Base-by-base conservation (phyloP, 352 stramenopile species). In the Hyphochytrium catenoides region DNA sequence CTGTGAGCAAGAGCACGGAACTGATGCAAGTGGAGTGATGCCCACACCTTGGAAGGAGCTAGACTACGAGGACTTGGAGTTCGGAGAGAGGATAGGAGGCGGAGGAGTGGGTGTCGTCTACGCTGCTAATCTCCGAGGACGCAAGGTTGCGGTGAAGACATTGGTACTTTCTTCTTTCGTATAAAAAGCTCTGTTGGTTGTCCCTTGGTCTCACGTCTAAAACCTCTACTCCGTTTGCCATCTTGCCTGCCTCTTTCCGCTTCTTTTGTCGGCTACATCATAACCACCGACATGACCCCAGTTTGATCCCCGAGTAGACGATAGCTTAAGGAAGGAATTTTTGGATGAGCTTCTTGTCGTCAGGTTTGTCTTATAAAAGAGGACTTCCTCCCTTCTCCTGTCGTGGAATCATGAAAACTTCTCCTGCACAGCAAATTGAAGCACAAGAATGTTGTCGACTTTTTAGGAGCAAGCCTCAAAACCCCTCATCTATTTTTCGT, bases 321-420 rank as follows among this genome's bases (percentile, higher is more conserved):
- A 67, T 17, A 55, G 51, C 1, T 54, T 90, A 12, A 88, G 84
- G 45, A 52, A 81, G 34, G 77, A 91, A 42, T 92, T 84, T 41
- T 75, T 91, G 71, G 74, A 92, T 41, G 77, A 92, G 47, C 48
- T 92, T n/a, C 56, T 83, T 5, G 67, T 90, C 3, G 83, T 90
- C 60, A 79, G 61, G 56, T 77, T n/a, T 20, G 8, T 3, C 12
- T 14, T 28, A 3, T 28, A 0, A 3, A 30, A 17, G 8, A 12
- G 16, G 26, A 2, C 29, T 24, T 1, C 4, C n/a, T 31, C n/a
- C 27, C 6, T 26, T n/a, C 15, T 17, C 17, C 17, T 1, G 4
- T 18, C 12, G 30, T 30, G 6, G n/a, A n/a, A n/a, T n/a, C n/a
- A 32, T 20, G 20, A 1, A 19, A 11, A 4, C 26, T 17, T 1